Evolutionary conservation across 2,329 filamentous ascomycete species (phyloP), one percentile per base, ranked within the genome.

Genomic region (Cryphonectria radicalis): DNA sequence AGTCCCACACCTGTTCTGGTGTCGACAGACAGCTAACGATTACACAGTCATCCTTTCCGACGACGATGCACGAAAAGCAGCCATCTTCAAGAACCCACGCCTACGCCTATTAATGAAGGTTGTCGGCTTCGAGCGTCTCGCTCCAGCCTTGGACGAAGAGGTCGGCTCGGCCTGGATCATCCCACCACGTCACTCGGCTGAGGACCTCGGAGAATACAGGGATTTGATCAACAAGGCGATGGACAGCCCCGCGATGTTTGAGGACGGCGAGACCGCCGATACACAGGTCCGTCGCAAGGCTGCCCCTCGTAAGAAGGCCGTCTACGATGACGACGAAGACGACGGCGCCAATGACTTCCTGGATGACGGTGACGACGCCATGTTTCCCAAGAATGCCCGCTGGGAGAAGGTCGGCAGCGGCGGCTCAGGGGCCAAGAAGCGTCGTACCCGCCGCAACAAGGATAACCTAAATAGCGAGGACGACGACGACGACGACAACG

Each of bases 21-120:
- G 17, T 4, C 11, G 17, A 32, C 37, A 43, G 40, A 42, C 7
- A 42, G 14, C 66, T 73, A 14, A 72, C 62, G 28, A 43, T 17
- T 17, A 11, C 6, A 53, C 59, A 91, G 89, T 82, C 70, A 82
- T 94, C 68, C 87, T 86, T 66, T 86, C 92, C 0, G 89, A 92
- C 70, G 89, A 88, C 59, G 89, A 92, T 63, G 85, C 88, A 65
- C 89, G 90, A 57, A 90, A 90, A 66, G 87, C 86, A 32, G 92
- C 93, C 37, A 90, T 97, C 81, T 97, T 97, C 84, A 97, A 94
- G 78, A 97, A 98, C 80, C 91, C 93, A 13, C 91, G 95, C 77
- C 86, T 98, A 2, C 92, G 95, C 46, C 89, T 98, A 1, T 87
- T 99, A 4, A 92, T 98, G 88, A 91, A 86, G 1, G 85, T 96